Conservation (phyloP, 2,329 filamentous ascomycete genomes). For the Exophiala xenobiotica region DNA sequence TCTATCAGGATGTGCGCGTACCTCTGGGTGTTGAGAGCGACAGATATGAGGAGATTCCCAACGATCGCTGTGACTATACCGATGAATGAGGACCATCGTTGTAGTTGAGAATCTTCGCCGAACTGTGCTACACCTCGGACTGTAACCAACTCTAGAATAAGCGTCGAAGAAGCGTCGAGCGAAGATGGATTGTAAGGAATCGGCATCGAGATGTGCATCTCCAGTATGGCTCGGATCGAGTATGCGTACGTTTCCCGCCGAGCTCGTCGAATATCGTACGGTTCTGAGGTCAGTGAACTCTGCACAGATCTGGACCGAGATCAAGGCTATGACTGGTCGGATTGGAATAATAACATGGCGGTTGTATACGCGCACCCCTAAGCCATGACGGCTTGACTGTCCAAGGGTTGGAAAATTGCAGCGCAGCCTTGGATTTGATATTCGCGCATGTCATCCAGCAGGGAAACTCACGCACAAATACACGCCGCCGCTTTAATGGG, state of each 20-base stretch:
- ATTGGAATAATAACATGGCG: neutral
- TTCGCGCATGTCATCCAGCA: too few relatives aligned
- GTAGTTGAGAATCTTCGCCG: slow-evolving; percentile 12
- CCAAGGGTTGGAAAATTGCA: too few relatives aligned
- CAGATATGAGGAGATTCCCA: slow-evolving; percentile 89
- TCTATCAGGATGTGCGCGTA: slow-evolving; percentile 89
- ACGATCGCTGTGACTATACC: slow-evolving; percentile 90
- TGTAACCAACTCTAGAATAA: neutral
- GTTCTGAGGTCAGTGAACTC: neutral
- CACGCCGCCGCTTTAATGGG: neutral
- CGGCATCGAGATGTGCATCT: too few relatives aligned
- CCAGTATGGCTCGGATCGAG: too few relatives aligned
- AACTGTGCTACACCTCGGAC: slow-evolving; percentile 3
- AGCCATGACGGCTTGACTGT: neutral
- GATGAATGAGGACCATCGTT: slow-evolving; percentile 82
- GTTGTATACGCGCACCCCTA: neutral
- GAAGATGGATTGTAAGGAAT: neutral
- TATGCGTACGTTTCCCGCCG: too few relatives aligned
- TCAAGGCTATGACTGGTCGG: neutral
- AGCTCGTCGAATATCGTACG: too few relatives aligned
- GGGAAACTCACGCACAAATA: too few relatives aligned
- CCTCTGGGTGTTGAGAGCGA: slow-evolving; percentile 93
- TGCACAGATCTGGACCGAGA: neutral
- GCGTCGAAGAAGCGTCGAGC: neutral
- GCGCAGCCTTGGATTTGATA: too few relatives aligned